Evolutionary conservation across 2,329 filamentous ascomycete genomes (phyloP).

Genomic region (Chaetomium sp.): DNA sequence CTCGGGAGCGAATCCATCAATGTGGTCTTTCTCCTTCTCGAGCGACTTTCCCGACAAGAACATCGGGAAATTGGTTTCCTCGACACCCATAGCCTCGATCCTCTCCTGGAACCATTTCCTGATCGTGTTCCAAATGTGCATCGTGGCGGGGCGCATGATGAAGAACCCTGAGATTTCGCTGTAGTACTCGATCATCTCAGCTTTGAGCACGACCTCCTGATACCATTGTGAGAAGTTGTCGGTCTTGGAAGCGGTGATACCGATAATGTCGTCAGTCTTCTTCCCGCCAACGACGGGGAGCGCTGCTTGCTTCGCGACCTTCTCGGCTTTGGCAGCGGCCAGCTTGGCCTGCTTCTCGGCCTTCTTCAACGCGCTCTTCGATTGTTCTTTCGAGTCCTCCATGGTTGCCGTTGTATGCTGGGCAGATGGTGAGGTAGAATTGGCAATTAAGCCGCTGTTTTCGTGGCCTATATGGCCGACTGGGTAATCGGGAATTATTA

Average conservation of each 20-base stretch:
- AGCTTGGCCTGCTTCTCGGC: constrained; percentile 58
- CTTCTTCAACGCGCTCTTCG: constrained; percentile 61
- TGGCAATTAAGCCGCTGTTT: constrained; percentile 1
- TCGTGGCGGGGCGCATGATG: constrained; percentile 69
- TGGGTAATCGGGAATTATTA: constrained; percentile 1
- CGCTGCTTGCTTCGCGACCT: constrained; percentile 51
- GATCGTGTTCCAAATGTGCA: constrained; percentile 62
- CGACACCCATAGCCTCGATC: constrained; percentile 87
- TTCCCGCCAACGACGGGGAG: constrained; percentile 51
- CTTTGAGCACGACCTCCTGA: constrained; percentile 94
- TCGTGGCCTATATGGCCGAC: not conserved
- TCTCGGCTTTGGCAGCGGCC: constrained; percentile 55
- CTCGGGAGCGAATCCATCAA: constrained; percentile 96
- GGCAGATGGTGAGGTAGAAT: not conserved
- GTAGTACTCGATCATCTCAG: constrained; percentile 97
- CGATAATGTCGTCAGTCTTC: constrained; percentile 66
- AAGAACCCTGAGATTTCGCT: constrained; percentile 84
- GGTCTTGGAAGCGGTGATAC: constrained; percentile 78
- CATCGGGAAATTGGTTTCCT: constrained; percentile 94
- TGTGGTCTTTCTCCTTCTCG: constrained; percentile 84
- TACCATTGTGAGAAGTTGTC: constrained; percentile 94
- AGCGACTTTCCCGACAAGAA: constrained; percentile 91
- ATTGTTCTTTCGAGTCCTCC: constrained; percentile 35
- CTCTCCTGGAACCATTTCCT: constrained; percentile 61
- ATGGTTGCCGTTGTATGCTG: constrained; percentile 18